Percentiles rank a stretch among this genome's conserved stretches.
Conservation (phyloP, 1,284 basidiomycete species). For the Cerrena zonata region DNA sequence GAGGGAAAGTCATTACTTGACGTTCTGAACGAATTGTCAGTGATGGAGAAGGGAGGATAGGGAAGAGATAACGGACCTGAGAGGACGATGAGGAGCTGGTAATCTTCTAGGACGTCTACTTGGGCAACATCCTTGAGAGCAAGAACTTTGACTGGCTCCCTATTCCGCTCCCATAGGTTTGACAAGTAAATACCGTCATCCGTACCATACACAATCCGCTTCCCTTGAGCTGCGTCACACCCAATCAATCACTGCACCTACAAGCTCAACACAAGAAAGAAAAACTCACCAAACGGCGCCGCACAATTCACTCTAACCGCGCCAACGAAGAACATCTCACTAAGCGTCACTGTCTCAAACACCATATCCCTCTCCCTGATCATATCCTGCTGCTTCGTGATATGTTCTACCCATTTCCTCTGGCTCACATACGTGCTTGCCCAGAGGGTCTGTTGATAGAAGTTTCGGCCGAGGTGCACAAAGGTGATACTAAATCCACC, state of each 20-base stretch:
- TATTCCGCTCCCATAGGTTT: slow-evolving; percentile 71
- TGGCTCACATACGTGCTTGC: slow-evolving; percentile 81
- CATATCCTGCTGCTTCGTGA: slow-evolving; percentile 82
- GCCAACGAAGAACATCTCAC: slow-evolving; percentile 83
- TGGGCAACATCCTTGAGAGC: slow-evolving; percentile 87
- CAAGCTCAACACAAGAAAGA: not conserved
- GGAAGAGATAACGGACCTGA: slow-evolving; percentile 55
- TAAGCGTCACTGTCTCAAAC: slow-evolving; percentile 83
- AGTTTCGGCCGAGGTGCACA: slow-evolving; percentile 87
- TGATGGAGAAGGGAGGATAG: not conserved
- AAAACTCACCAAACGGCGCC: slow-evolving; percentile 81
- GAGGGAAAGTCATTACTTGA: slow-evolving; percentile 92
- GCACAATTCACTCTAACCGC: slow-evolving; percentile 88
- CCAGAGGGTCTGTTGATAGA: slow-evolving; percentile 91
- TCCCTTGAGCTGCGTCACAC: slow-evolving; percentile 62
- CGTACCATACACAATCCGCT: slow-evolving; percentile 90
- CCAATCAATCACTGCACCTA: not conserved
- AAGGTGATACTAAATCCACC: slow-evolving; percentile 91
- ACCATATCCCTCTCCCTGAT: slow-evolving; percentile 82
- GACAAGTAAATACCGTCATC: slow-evolving; percentile 95
- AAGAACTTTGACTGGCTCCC: slow-evolving; percentile 87
- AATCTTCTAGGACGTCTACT: slow-evolving; percentile 94
- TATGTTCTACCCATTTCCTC: slow-evolving; percentile 92
- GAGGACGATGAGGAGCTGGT: slow-evolving; percentile 90
- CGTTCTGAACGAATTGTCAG: slow-evolving; percentile 54